A percentile compares a stretch with the other conserved stretches of the same genome.
Conservation (phyloP, 768 basidiomycete genomes). For the Lenzites betulinus region DNA sequence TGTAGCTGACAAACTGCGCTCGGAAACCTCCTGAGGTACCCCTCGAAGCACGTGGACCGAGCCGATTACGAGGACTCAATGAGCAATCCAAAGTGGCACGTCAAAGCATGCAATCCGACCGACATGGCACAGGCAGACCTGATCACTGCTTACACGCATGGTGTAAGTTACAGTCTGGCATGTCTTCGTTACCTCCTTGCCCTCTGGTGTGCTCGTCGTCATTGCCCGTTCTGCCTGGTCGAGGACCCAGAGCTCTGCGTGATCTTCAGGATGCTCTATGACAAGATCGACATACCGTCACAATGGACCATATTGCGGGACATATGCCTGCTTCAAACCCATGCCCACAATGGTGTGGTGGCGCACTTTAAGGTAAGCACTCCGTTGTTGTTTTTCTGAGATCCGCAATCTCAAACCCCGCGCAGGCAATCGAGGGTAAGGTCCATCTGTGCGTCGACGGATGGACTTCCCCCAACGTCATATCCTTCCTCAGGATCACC, state of each 20-base stretch:
- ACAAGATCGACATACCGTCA: constrained; percentile 19
- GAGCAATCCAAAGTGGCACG: constrained; percentile 2
- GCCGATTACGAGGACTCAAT: not conserved
- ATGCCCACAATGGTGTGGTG: too few relatives aligned
- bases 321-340: too few relatives aligned
- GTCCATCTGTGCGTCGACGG: constrained; percentile 32
- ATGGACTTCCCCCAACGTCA: constrained; percentile 22
- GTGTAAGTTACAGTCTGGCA: too few relatives aligned
- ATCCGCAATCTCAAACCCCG: too few relatives aligned
- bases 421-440: constrained; percentile 5
- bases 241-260: constrained; percentile 13
- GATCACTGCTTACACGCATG: too few relatives aligned
- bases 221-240: constrained; percentile 23
- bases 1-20: too few relatives aligned
- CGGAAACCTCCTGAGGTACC: not conserved
- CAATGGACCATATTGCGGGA: too few relatives aligned
- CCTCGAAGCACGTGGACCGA: not conserved
- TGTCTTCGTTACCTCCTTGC: constrained; percentile 11
- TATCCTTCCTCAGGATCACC: constrained; percentile 32
- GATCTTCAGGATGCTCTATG: constrained; percentile 22
- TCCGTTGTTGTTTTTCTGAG: too few relatives aligned
- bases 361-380: too few relatives aligned
- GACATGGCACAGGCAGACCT: not conserved
- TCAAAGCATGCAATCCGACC: not conserved
- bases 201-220: constrained; percentile 20